Base-by-base conservation (phyloP, 768 basidiomycete genomes). In the Boletus edulis region DNA sequence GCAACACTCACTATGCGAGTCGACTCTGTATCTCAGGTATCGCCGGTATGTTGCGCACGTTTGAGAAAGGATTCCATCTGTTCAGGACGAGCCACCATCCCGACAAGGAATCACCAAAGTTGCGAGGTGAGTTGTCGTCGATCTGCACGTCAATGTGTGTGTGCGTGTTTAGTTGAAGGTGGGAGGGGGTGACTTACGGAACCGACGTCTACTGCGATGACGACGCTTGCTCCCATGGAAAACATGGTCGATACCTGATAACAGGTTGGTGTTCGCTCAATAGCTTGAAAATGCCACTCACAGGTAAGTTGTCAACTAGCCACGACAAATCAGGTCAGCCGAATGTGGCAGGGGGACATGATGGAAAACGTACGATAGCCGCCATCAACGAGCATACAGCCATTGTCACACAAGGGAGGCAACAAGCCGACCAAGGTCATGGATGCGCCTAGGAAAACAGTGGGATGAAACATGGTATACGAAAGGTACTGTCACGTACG, bases 341-440 rank as follows among this genome's bases (percentile, higher is more conserved):
- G 9, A 34, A 24, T 56, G 63, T 31, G 55, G 37, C 40, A 20
- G 1, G 39, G 18, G 15, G 40, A 58, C 3, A 32, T 9, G 24
- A 27, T 15, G 20, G 11, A 44, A 15, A n/a, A 75, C 87, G 70
- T 67, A 94, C 91, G 78, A 66, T 94, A 94, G 42, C 90, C 91
- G 35, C 90, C 91, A 62, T 95, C 94, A 8, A 95, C 94, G 15
- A 96, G 76, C 78, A 96, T 85, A 62, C 86, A 87, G 3, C 97
- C 97, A 60, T 95, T 89, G 64, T 98, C 94, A 59, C 93, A 96
- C 10, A 99, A 73, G 0, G 97, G 97, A 4, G 97, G 97, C 6
- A 99, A 76, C 45, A 99, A 78, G 61, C 97, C 97, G 45, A 95
- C 95, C 60, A 99, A 73, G 1, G 95, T 92, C 97, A 99, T 99